Evolutionary conservation across 305 asterid species (phyloP).

Genomic region (Fraxinus albicans): DNA sequence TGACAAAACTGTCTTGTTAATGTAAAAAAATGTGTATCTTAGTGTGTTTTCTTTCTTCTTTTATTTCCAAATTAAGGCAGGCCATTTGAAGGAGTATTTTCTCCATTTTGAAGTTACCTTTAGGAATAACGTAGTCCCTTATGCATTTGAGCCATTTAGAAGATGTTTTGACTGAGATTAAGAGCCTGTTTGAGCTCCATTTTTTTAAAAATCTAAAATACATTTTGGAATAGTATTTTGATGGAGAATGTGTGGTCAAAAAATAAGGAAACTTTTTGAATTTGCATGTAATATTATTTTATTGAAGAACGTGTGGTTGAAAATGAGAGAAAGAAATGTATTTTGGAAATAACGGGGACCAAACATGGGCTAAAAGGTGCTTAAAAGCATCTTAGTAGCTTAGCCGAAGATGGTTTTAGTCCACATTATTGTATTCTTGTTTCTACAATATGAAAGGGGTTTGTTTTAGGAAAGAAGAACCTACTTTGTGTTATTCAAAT

Average conservation of each 20-base stretch:
- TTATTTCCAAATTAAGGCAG: background rate
- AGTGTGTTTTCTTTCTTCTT: background rate
- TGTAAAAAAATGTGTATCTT: background rate
- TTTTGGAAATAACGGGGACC: too few relatives aligned
- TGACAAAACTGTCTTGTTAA: background rate
- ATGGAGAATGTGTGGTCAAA: too few relatives aligned
- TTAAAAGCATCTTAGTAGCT: background rate
- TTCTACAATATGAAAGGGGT: background rate
- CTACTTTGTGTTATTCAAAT: background rate
- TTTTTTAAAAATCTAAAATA: too few relatives aligned
- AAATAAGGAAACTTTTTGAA: too few relatives aligned
- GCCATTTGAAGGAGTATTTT: background rate
- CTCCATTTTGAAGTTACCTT: background rate
- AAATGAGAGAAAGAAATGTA: too few relatives aligned
- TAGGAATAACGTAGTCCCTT: background rate
- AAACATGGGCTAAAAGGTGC: background rate
- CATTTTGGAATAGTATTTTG: too few relatives aligned
- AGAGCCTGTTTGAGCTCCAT: too few relatives aligned
- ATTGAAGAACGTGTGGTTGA: too few relatives aligned
- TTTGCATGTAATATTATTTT: too few relatives aligned
- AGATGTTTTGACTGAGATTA: background rate
- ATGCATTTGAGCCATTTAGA: background rate
- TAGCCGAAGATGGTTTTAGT: background rate
- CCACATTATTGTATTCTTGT: background rate
- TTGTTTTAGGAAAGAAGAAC: background rate